Evolutionary conservation across 2,329 filamentous ascomycete genomes (phyloP), one percentile per base, ranked within the genome.

Genomic region (Aspergillus amoenus): DNA sequence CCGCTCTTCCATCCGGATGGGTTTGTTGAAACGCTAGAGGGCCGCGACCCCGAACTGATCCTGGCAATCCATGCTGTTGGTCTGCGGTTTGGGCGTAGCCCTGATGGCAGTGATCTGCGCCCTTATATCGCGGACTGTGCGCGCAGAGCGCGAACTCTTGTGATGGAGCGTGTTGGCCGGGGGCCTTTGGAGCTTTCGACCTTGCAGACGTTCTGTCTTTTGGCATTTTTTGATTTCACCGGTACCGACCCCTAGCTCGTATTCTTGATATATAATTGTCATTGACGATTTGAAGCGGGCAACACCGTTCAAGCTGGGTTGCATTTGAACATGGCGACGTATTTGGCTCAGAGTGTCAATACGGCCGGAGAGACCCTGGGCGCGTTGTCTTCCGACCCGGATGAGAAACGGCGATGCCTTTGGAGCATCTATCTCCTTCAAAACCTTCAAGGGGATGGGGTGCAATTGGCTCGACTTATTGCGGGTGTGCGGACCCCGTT

Each of bases 341-440:
- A 57, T 50, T 34, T 57, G 17, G 55, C 55, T 3, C 55, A 57
- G 24, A 57, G 45, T 13, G 50, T 46, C 11, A 57, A 54, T 27
- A 47, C 40, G 7, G n/a, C 15, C 4, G 55, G 55, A 18, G 55
- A 54, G 24, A 21, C 32, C 8, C 17, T 57, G 11, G 55, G 50
- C 4, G 50, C 44, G 8, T 54, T 57, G n/a, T 51, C 50, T 41
- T 47, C 55, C 1, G 55, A 57, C 13, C 21, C 51, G 15, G 44
- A 57, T 15, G 55, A 57, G 41, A 57, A 54, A 30, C 45, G 55
- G n/a, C 44, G 72, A 17, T 80, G 78, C 59, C 73, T 77, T 4
- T 75, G 73, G 68, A 78, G 75, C 46, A 78, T 79, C 46, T 71
- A 73, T 50, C 68, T 78, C 9, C 65, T 80, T 3, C 76, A 77